These are phyloP conservation scores for Termitomyces sp. DNA, from an alignment of 768 basidiomycete species.

Conservation along the genomic window DNA sequence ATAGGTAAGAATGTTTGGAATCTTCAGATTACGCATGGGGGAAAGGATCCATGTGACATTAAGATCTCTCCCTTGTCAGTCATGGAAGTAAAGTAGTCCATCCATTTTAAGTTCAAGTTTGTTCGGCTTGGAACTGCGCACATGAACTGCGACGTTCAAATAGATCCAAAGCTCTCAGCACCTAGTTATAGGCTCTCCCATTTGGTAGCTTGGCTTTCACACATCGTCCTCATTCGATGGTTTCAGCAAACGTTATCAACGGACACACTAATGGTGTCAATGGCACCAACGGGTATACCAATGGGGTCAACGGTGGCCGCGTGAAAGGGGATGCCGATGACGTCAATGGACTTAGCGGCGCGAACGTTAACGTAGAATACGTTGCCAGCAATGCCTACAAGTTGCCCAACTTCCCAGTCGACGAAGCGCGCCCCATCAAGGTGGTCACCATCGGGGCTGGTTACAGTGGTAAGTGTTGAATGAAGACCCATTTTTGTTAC, in stretches of 20 bases:
- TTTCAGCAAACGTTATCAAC: too few species aligned
- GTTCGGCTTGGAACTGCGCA: neutral
- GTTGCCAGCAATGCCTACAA: slow-evolving; percentile 13
- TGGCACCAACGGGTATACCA: neutral
- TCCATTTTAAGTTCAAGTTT: too few species aligned
- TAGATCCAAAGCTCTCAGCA: neutral
- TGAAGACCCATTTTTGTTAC: neutral
- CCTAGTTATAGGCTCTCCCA: neutral
- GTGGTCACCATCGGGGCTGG: slow-evolving; percentile 58
- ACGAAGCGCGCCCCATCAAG: slow-evolving; percentile 50
- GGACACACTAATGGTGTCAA: neutral
- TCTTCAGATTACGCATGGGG: too few species aligned
- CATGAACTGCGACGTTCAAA: neutral
- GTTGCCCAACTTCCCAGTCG: slow-evolving; percentile 45
- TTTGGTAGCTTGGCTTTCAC: neutral
- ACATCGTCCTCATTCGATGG: too few species aligned
- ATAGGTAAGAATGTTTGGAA: too few species aligned
- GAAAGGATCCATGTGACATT: neutral
- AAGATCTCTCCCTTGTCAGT: too few species aligned
- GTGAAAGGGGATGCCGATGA: neutral
- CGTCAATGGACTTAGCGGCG: neutral
- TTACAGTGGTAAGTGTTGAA: slow-evolving; percentile 42
- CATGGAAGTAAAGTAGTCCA: too few species aligned
- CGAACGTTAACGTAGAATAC: neutral
- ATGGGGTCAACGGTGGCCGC: neutral